Percentiles rank a stretch among this genome's conserved stretches.
Evolutionary conservation across 2,329 filamentous ascomycete species (phyloP).

Genomic region (Polytolypa hystricis): DNA sequence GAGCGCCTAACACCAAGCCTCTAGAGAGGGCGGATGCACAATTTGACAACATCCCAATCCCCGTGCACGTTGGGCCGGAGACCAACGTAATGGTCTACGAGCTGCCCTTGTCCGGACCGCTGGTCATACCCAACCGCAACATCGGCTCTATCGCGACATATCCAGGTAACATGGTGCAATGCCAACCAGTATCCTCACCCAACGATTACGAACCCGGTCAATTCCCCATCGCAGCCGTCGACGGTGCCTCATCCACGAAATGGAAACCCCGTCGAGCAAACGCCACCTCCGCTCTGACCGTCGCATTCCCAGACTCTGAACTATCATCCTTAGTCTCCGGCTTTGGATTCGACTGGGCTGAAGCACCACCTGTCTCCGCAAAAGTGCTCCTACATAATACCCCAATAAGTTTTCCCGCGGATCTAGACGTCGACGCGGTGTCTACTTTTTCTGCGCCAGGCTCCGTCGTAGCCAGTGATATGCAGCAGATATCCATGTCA

Average conservation of each 20-base stretch:
- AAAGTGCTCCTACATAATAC: constrained; percentile 45
- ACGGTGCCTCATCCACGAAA: constrained; percentile 54
- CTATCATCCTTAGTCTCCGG: constrained; percentile 24
- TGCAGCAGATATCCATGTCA: constrained; percentile 26
- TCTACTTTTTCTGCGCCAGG: constrained; percentile 9
- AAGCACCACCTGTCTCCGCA: constrained; percentile 43
- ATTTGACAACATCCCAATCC: constrained; percentile 45
- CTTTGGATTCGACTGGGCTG: constrained; percentile 51
- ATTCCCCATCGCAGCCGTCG: constrained; percentile 56
- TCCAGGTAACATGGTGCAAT: constrained; percentile 54
- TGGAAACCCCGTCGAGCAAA: constrained; percentile 52
- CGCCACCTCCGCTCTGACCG: constrained; percentile 43
- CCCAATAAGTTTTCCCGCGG: constrained; percentile 18
- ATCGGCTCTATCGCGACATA: constrained; percentile 45
- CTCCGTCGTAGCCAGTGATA: constrained; percentile 14
- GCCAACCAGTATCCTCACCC: constrained; percentile 41
- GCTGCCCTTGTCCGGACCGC: constrained; percentile 38
- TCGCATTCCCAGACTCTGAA: constrained; percentile 39
- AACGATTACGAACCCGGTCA: constrained; percentile 49
- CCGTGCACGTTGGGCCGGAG: constrained; percentile 44
- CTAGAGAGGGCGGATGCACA: constrained; percentile 43
- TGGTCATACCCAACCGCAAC: constrained; percentile 49
- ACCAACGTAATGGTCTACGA: constrained; percentile 32
- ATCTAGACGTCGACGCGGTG: constrained; percentile 7
- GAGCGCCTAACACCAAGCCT: constrained; percentile 33